These are phyloP conservation scores for Colletotrichum filicis DNA, from an alignment of 2,329 filamentous ascomycete genomes.

Conservation along the genomic window DNA sequence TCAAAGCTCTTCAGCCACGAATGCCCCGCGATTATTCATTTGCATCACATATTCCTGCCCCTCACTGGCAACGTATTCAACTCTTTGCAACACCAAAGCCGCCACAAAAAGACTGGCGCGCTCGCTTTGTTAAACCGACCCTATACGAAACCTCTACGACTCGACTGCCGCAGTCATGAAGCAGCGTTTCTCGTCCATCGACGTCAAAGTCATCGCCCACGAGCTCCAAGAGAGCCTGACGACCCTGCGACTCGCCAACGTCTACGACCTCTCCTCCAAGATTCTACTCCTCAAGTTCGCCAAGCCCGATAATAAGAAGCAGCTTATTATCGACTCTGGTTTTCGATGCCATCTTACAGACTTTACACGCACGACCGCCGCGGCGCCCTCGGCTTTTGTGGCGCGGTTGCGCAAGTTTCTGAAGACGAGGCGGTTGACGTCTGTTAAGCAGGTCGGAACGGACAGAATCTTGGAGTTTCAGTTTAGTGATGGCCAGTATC, in stretches of 20 bases:
- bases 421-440: conserved; percentile 85
- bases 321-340: conserved; percentile 92
- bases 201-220: conserved; percentile 90
- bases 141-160: neutral
- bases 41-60: conserved; percentile 29
- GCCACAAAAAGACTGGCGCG: conserved; percentile 3
- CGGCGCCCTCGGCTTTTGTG: conserved; percentile 87
- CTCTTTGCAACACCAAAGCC: conserved; percentile 7
- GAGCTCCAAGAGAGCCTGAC: conserved; percentile 85
- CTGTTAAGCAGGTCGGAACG: conserved; percentile 86
- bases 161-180: conserved; percentile 68
- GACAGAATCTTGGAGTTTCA: conserved; percentile 92
- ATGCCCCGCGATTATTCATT: conserved; percentile 34
- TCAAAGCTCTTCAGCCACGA: conserved; percentile 28
- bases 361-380: conserved; percentile 87
- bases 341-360: conserved; percentile 95
- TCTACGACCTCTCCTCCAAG: conserved; percentile 95
- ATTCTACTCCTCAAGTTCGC: conserved; percentile 97
- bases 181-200: conserved; percentile 82
- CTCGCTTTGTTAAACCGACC: neutral
- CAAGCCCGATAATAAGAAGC: conserved; percentile 88
- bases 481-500: conserved; percentile 91
- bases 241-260: conserved; percentile 86
- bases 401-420: conserved; percentile 86
- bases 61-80: conserved; percentile 12